Base-by-base conservation (phyloP, 129 eudicot genomes). In the Pseudognaphalium luteoalbum region DNA sequence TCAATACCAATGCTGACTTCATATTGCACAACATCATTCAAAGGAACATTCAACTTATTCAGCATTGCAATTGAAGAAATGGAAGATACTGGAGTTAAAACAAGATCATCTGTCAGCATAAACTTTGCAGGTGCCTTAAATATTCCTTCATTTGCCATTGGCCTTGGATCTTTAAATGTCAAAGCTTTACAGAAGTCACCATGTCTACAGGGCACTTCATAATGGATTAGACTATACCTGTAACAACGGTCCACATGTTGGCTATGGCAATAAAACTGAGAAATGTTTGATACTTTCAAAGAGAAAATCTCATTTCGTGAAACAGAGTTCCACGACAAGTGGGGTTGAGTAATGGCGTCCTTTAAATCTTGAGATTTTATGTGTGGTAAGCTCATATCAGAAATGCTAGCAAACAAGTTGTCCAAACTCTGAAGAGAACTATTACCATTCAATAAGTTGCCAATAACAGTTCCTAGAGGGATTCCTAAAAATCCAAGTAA, bases 61-160 rank as follows among this genome's bases (percentile, higher is more conserved):
- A 58, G 78, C 35, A 58, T 7, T 3, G 69, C 59, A n/a, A 58
- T 4, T 19, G 20, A 34, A 1, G 78, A 74, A 5, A 33, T 10
- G 7, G 57, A 16, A 14, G 70, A 61, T 0, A 20, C 58, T 7
- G 57, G 57, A 19, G 37, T 34, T 29, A 63, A 66, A 2, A 65
- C 61, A 52, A 72, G 39, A 68, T 80, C 84, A 57, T 80, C 85
- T 20, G 75, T 57, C 25, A 82, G 56, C 76, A 71, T 57, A 15
- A 77, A 82, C 47, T 16, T 71, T 14, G 61, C 78, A 35, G 71
- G 56, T 9, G 39, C 52, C 41, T 22, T 19, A 0, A 82, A 22
- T 37, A 25, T 62, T 15, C 71, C 32, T 15, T 68, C 81, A 1
- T 39, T 17, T 19, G 25, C 63, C 14, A 30, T 20, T 50, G 68